These are phyloP conservation scores for Diaporthe batatas DNA, from an alignment of 2,329 filamentous ascomycete genomes.

Conservation along the genomic window DNA sequence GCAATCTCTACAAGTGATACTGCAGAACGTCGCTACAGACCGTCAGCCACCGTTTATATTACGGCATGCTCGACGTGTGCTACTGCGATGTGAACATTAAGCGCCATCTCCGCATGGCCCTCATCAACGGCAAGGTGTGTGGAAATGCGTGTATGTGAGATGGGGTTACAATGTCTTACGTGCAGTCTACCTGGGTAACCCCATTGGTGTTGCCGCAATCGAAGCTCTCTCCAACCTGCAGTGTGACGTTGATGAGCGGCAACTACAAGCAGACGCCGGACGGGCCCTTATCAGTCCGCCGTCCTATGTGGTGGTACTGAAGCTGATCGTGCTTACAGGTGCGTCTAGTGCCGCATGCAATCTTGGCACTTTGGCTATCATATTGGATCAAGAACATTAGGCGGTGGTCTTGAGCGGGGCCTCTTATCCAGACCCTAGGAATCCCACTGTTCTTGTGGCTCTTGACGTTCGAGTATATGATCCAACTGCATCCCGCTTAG, in stretches of 20 bases:
- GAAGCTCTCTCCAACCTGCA: neutral
- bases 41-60: too few species aligned
- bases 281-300: neutral
- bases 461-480: fast-evolving
- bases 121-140: neutral
- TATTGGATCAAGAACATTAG: neutral
- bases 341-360: neutral
- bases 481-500: too few species aligned
- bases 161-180: neutral
- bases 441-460: fast-evolving
- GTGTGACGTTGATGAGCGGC: slow-evolving; percentile 4
- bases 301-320: neutral
- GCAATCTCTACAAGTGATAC: too few species aligned
- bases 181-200: neutral
- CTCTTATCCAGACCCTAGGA: neutral
- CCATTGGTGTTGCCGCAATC: too few species aligned
- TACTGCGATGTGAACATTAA: too few species aligned
- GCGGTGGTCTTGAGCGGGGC: neutral
- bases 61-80: too few species aligned
- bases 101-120: neutral
- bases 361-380: neutral
- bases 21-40: too few species aligned
- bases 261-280: neutral
- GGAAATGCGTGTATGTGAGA: neutral
- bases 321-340: slow-evolving; percentile 1